Evolutionary conservation across 306 rosid genomes (phyloP).

Genomic region (Fragaria vesca): DNA sequence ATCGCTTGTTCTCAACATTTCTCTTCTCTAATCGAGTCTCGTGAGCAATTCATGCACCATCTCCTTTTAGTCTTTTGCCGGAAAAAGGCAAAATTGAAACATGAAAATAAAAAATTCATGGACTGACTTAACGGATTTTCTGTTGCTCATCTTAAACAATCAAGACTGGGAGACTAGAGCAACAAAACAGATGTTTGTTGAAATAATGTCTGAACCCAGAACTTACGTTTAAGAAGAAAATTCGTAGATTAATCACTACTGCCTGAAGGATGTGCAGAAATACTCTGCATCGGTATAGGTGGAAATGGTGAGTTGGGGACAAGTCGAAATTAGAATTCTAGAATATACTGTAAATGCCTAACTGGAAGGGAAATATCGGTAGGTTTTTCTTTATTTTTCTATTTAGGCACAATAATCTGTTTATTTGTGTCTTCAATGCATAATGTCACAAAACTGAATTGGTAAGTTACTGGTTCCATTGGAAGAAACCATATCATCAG

Average conservation of each 20-base stretch:
- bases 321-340: background rate
- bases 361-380: background rate
- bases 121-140: too few species aligned
- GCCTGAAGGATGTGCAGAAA: background rate
- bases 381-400: background rate
- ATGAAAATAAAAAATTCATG: too few species aligned
- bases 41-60: too few species aligned
- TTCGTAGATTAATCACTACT: background rate
- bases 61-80: background rate
- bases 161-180: background rate
- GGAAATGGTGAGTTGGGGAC: background rate
- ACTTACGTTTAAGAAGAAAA: background rate
- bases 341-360: background rate
- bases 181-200: background rate
- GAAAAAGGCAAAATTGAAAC: too few species aligned
- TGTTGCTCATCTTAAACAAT: background rate
- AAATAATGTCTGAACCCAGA: background rate
- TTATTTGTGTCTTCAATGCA: slow-evolving; percentile 4
- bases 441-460: background rate
- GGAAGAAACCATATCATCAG: slow-evolving; percentile 1
- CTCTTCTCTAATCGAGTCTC: too few species aligned
- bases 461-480: background rate
- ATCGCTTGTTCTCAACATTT: background rate
- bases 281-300: background rate
- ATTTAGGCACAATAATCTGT: background rate